Base-by-base conservation (phyloP, 1,284 basidiomycete species). In the Lentinula novae-zelandiae region DNA sequence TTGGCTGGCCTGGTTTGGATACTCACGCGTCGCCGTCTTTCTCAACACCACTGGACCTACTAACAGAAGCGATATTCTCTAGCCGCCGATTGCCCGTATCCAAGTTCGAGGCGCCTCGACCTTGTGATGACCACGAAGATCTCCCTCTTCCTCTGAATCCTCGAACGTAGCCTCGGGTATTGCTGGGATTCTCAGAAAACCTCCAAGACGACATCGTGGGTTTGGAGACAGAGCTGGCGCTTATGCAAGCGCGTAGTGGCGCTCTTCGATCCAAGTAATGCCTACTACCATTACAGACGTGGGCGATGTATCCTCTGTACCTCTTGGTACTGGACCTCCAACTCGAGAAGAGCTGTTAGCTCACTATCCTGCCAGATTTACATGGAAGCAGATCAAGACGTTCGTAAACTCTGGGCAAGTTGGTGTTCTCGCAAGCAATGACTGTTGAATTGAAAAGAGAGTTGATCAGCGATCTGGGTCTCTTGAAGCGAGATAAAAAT, bases 401-500 rank as follows among this genome's bases (percentile, higher is more conserved):
- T 90, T 92, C 65, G 80, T 92, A 56, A 89, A 86, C 68, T 87
- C 89, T 60, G 89, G 89, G 89, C 89, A 68, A 55, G 75, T 67
- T 54, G 38, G 67, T 62, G n/a, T 50, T 36, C n/a, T 53, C 52
- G 53, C 40, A 27, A 22, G 60, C 51, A 20, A 60, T 33, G 5
- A 33, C 34, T 48, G 49, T 49, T 42, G 39, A 52, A 58, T 20
- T 48, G 31, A 53, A 9, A 31, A 13, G 12, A 57, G n/a, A 22
- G 60, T 56, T 38, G 36, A 38, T n/a, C 66, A 92, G 89, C 38
- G 90, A 93, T 70, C 81, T 93, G 50, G 89, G 89, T 2, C 76
- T 91, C 40, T 74, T 93, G 56, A 91, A 90, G 69, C 82, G 90
- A n/a, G 84, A 91, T 68, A 83, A 75, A 64, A 76, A 72, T 57